Evolutionary conservation across 2,329 filamentous ascomycete genomes (phyloP).

Genomic region (Alternaria rosae): DNA sequence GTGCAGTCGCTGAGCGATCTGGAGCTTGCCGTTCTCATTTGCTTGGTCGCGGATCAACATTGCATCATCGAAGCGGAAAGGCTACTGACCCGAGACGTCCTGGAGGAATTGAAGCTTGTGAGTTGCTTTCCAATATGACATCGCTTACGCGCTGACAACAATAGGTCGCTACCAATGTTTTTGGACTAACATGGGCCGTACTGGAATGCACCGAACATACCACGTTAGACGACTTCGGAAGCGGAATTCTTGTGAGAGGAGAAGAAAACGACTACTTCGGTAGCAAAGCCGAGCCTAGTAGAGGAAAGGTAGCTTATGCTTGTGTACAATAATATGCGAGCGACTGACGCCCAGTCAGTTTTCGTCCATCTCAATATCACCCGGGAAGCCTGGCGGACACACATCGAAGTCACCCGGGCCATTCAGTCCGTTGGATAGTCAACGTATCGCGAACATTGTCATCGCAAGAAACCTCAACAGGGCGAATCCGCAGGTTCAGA

Average conservation of each 20-base stretch:
- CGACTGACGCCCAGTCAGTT: slow-evolving; percentile 23
- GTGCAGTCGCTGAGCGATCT: slow-evolving; percentile 84
- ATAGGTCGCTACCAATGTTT: slow-evolving; percentile 72
- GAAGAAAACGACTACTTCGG: slow-evolving; percentile 35
- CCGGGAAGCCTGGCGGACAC: slow-evolving; percentile 17
- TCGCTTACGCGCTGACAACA: slow-evolving; percentile 10
- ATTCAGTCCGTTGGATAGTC: slow-evolving; percentile 54
- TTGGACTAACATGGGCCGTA: slow-evolving; percentile 73
- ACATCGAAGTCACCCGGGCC: slow-evolving; percentile 41
- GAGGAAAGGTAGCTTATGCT: slow-evolving; percentile 23
- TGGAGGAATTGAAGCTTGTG: slow-evolving; percentile 76
- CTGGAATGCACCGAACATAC: slow-evolving; percentile 76
- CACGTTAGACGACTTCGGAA: slow-evolving; percentile 81
- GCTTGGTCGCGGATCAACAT: slow-evolving; percentile 81
- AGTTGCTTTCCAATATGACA: slow-evolving; percentile 6
- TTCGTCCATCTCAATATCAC: slow-evolving; percentile 26
- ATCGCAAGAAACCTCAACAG: slow-evolving; percentile 81
- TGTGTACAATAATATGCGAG: neutral
- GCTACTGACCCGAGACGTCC: slow-evolving; percentile 70
- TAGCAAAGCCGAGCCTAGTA: slow-evolving; percentile 12
- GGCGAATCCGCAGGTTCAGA: slow-evolving; percentile 78
- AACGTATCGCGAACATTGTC: slow-evolving; percentile 79
- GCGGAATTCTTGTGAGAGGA: slow-evolving; percentile 66
- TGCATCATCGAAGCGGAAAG: slow-evolving; percentile 81
- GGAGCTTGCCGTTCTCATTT: slow-evolving; percentile 84